These are phyloP conservation scores for Cyclotella choctawhatcheeana DNA, from an alignment of 108 stramenopile species.

Conservation along the genomic window DNA sequence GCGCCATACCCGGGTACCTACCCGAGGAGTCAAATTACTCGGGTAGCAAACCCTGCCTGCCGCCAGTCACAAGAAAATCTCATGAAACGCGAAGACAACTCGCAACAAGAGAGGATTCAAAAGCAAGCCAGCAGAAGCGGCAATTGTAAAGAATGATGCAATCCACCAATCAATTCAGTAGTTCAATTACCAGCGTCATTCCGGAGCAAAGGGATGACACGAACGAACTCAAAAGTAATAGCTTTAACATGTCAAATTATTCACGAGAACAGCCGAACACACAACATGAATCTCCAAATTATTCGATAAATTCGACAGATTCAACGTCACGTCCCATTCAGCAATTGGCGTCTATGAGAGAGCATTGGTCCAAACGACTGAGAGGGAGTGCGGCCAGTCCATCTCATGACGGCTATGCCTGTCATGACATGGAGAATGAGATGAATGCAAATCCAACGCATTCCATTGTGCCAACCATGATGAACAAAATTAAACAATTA, in stretches of 20 bases:
- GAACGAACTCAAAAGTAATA: background rate
- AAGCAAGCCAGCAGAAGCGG: too few relatives aligned
- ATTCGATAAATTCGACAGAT: background rate
- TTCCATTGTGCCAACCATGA: background rate
- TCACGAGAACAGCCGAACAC: background rate
- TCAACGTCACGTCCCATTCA: background rate
- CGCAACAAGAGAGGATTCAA: too few relatives aligned
- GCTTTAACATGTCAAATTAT: background rate
- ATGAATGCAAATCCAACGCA: background rate
- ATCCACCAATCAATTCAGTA: background rate
- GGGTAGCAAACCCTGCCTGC: too few relatives aligned
- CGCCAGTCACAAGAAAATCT: too few relatives aligned
- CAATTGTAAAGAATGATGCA: too few relatives aligned
- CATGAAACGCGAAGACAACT: too few relatives aligned
- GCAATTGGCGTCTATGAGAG: background rate
- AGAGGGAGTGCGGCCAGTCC: background rate
- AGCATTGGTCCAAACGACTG: background rate
- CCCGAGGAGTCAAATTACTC: too few relatives aligned
- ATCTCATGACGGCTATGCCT: background rate
- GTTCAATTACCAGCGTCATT: background rate
- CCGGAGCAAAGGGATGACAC: background rate
- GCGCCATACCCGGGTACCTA: too few relatives aligned
- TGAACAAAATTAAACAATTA: background rate
- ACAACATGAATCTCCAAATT: background rate
- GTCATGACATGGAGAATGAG: background rate